Conservation (phyloP, 305 asterid genomes). For the Fraxinus xanthoxyloides region DNA sequence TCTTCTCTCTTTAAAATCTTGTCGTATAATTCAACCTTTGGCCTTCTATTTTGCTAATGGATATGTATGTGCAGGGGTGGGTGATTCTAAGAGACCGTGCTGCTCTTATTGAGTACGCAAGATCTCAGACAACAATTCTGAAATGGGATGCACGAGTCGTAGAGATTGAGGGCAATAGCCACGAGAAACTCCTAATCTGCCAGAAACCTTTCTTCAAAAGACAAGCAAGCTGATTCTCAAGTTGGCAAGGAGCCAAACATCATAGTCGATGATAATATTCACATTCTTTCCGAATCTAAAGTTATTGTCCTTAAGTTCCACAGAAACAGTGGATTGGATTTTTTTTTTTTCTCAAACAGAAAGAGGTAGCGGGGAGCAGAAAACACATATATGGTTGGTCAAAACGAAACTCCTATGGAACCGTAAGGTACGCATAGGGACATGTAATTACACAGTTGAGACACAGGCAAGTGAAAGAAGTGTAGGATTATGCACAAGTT, state of each 20-base stretch:
- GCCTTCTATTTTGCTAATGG: slow-evolving; percentile 2
- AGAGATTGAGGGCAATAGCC: slow-evolving; percentile 74
- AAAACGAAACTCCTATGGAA: slow-evolving; percentile 51
- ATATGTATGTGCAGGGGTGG: slow-evolving; percentile 73
- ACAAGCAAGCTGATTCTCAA: slow-evolving; percentile 51
- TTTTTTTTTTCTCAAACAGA: slow-evolving; percentile 28
- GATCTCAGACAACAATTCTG: slow-evolving; percentile 69
- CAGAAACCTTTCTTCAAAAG: slow-evolving; percentile 82
- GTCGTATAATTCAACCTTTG: neutral
- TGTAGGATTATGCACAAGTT: slow-evolving; percentile 33
- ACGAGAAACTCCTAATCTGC: slow-evolving; percentile 88
- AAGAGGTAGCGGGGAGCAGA: slow-evolving; percentile 26
- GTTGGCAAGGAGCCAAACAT: slow-evolving; percentile 17
- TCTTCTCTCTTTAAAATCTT: neutral
- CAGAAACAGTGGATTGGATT: slow-evolving; percentile 32
- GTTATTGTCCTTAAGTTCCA: slow-evolving; percentile 32
- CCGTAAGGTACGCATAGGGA: slow-evolving; percentile 80
- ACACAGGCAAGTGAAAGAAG: slow-evolving; percentile 36
- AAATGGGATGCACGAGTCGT: slow-evolving; percentile 97
- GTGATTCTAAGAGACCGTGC: slow-evolving; percentile 66
- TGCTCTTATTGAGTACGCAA: slow-evolving; percentile 68
- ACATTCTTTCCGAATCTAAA: slow-evolving; percentile 44
- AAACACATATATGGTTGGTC: slow-evolving; percentile 25
- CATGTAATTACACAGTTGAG: slow-evolving; percentile 52
- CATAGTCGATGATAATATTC: slow-evolving; percentile 39